A percentile compares a stretch with the other conserved stretches of the same genome.
Conservation (phyloP, 2,329 filamentous ascomycete genomes). For the Claviceps lovelessii region DNA sequence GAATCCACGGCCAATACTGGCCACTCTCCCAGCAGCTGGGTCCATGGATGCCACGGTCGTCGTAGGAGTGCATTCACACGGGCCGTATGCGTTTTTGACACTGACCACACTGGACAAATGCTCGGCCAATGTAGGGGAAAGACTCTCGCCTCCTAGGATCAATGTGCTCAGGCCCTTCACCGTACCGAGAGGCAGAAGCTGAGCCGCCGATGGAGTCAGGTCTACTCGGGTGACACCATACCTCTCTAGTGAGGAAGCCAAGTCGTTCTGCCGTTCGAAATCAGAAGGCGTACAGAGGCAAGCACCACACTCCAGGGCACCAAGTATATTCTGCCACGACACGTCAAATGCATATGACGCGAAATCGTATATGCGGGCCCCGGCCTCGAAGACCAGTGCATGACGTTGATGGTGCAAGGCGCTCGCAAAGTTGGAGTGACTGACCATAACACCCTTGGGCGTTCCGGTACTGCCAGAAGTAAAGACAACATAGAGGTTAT, state of each 20-base stretch:
- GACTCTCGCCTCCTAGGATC: constrained; percentile 1
- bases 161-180: background rate
- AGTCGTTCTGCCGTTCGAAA: background rate
- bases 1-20: background rate
- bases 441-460: constrained; percentile 10
- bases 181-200: background rate
- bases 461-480: constrained; percentile 12
- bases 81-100: constrained; percentile 4
- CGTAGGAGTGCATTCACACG: constrained; percentile 2
- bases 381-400: background rate
- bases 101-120: background rate
- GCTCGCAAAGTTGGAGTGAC: constrained; percentile 4
- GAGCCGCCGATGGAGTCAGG: constrained; percentile 2
- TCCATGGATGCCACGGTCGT: background rate
- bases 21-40: background rate
- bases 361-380: constrained; percentile 6
- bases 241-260: background rate
- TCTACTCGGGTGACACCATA: background rate
- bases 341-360: constrained; percentile 6
- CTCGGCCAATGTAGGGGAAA: background rate
- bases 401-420: constrained; percentile 1
- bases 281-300: constrained; percentile 5
- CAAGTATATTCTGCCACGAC: constrained; percentile 1
- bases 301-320: constrained; percentile 3
- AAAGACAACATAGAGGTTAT: constrained; percentile 3